Base-by-base conservation (phyloP, 1,284 basidiomycete genomes). In the Tremellales sp. region DNA sequence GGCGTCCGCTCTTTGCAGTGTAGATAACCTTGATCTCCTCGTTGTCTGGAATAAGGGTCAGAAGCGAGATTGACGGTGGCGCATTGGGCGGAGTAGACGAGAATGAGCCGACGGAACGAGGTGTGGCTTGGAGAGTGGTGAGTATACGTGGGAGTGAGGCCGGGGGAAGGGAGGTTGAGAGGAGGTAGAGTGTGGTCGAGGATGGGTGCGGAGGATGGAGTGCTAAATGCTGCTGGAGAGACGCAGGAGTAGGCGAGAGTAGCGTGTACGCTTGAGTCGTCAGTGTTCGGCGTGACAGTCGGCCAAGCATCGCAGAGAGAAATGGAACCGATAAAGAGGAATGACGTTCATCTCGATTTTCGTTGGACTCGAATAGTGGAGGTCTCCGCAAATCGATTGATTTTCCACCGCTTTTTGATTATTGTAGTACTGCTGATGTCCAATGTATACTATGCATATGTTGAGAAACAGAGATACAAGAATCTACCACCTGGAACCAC, bases 91-190 rank as follows among this genome's bases (percentile, higher is more conserved):
- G 42, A 18, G 57, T 41, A 18, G 52, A 29, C 28, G 47, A 54
- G 56, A 68, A 70, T 9, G 58, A 57, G 10, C 64, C 67, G 9
- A 66, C 61, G 6, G 54, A 58, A 3, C 40, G 42, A 14, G 50
- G 43, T 14, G 37, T 22, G 4, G 32, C 12, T 37, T 25, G 51
- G 12, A 50, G 48, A 2, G 42, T 33, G 9, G 51, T 21, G 5
- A 65, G 47, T 10, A 64, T 50, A 4, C 45, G 40, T 0, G 50
- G 47, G 14, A 69, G 52, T 9, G 50, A 10, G 3, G 31, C 5
- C 3, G 46, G 3, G 1, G 56, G 45, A 1, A 68, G 34, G 0
- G 61, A 56, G 3, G 67, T 69, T 3, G 61, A 65, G n/a, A 68
- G 51, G n/a, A 61, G 46, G 55, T 61, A 67, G 31, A 60, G 31